Percentiles rank a stretch among this genome's conserved stretches.
These are phyloP conservation scores for Naganishia sp. DNA, from an alignment of 1,284 basidiomycete species.

Conservation along the genomic window DNA sequence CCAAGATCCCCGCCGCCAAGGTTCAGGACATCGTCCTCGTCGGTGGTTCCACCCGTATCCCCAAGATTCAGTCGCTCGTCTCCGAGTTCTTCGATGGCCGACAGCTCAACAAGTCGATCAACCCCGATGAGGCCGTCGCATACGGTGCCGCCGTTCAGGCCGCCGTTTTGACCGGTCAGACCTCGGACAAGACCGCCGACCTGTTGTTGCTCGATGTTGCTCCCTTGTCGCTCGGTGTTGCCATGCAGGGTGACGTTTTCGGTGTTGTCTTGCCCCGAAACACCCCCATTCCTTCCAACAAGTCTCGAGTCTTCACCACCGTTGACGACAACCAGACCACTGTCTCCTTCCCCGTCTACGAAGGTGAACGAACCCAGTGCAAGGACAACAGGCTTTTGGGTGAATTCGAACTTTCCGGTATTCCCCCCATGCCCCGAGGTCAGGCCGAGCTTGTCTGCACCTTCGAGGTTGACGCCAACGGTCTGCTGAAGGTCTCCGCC, in stretches of 20 bases:
- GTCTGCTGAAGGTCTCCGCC: conserved; percentile 88
- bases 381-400: conserved; percentile 95
- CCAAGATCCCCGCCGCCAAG: conserved; percentile 95
- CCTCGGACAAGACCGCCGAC: conserved; percentile 93
- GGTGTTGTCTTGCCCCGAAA: conserved; percentile 95
- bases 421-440: conserved; percentile 94
- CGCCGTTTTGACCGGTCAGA: conserved; percentile 92
- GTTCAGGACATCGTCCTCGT: conserved; percentile 99
- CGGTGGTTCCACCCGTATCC: conserved; percentile 99
- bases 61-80: conserved; percentile 96
- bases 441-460: conserved; percentile 95
- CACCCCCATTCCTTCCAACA: conserved; percentile 96
- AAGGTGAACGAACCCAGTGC: conserved; percentile 96
- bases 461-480: conserved; percentile 97
- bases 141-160: conserved; percentile 97
- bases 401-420: conserved; percentile 95
- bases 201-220: conserved; percentile 93
- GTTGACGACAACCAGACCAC: conserved; percentile 98
- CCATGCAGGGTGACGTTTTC: conserved; percentile 97
- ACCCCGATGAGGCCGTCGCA: conserved; percentile 92
- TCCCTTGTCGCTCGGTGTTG: conserved; percentile 93
- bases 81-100: conserved; percentile 98
- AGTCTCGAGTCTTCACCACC: conserved; percentile 92
- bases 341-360: conserved; percentile 97
- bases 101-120: conserved; percentile 98